phyloP scores from a whole-genome alignment of 345 rosid species.

The Raphanus sativus region DNA sequence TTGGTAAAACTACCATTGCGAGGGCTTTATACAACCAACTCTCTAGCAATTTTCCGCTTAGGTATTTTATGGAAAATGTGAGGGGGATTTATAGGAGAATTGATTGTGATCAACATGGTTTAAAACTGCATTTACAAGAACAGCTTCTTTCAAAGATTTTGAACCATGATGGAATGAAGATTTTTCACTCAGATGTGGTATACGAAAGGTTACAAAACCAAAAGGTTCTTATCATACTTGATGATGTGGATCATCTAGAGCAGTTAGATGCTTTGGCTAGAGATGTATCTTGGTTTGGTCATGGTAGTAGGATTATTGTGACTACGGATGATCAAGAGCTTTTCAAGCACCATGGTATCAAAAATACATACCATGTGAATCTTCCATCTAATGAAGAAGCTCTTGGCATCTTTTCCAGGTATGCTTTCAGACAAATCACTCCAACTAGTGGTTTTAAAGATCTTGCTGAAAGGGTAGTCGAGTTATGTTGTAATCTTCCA shows the following conservation, averaged over 20 bases:
- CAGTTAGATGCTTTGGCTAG: background rate
- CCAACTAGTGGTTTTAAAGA: background rate
- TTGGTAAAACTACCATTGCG: background rate
- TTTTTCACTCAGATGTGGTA: background rate
- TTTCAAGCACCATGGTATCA: background rate
- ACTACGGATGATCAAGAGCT: background rate
- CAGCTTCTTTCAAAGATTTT: background rate
- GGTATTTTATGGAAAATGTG: conserved; percentile 1
- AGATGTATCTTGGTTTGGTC: background rate
- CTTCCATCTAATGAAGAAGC: background rate
- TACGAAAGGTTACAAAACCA: background rate
- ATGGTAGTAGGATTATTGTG: background rate
- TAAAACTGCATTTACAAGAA: conserved; percentile 2
- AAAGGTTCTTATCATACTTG: background rate
- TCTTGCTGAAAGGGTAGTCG: no score
- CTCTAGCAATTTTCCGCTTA: background rate
- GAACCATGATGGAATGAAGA: background rate
- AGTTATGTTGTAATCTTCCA: no score
- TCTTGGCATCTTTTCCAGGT: background rate
- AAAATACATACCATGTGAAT: background rate
- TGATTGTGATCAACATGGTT: background rate
- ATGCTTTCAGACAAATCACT: background rate
- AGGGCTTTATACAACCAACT: background rate
- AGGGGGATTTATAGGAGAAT: background rate
- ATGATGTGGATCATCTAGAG: background rate